Evolutionary conservation across 2,329 filamentous ascomycete genomes (phyloP).

Genomic region (Xylariaceae sp.): DNA sequence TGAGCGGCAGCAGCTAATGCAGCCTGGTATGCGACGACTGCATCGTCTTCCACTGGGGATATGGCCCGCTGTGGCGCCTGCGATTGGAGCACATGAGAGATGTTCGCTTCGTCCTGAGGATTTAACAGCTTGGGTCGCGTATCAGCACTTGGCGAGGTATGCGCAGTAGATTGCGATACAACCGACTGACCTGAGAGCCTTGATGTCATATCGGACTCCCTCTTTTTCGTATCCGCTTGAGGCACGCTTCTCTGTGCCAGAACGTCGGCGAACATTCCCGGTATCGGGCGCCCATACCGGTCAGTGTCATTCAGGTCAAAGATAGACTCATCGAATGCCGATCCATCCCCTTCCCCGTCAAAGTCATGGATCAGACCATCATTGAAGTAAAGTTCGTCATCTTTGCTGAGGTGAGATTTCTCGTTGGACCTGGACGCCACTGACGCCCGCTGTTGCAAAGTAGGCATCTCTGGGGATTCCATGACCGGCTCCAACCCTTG

Average conservation of each 20-base stretch:
- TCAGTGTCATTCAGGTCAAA: conserved; percentile 65
- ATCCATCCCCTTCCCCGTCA: conserved; percentile 46
- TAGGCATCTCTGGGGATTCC: conserved; percentile 15
- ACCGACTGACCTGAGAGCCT: conserved; percentile 41
- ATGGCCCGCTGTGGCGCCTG: conserved; percentile 18
- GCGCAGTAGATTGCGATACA: conserved; percentile 44
- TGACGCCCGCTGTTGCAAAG: conserved; percentile 18
- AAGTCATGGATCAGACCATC: conserved; percentile 54
- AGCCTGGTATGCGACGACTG: conserved; percentile 66
- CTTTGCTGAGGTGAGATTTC: conserved; percentile 28
- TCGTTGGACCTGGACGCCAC: conserved; percentile 13
- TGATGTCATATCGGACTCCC: conserved; percentile 44
- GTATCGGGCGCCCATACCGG: conserved; percentile 54
- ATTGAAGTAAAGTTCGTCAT: conserved; percentile 66
- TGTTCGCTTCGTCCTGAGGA: conserved; percentile 13
- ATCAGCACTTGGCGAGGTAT: conserved; percentile 44
- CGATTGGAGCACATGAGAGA: conserved; percentile 7
- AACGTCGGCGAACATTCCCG: conserved; percentile 51
- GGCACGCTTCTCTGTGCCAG: conserved; percentile 41
- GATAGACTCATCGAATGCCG: conserved; percentile 64
- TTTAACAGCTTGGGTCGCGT: conserved; percentile 22
- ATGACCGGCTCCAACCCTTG: conserved; percentile 31
- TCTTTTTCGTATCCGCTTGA: conserved; percentile 33
- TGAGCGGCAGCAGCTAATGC: conserved; percentile 78
- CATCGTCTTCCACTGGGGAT: conserved; percentile 19